Conservation (phyloP, 139 green algal genomes). For the Eudorina sp. region DNA sequence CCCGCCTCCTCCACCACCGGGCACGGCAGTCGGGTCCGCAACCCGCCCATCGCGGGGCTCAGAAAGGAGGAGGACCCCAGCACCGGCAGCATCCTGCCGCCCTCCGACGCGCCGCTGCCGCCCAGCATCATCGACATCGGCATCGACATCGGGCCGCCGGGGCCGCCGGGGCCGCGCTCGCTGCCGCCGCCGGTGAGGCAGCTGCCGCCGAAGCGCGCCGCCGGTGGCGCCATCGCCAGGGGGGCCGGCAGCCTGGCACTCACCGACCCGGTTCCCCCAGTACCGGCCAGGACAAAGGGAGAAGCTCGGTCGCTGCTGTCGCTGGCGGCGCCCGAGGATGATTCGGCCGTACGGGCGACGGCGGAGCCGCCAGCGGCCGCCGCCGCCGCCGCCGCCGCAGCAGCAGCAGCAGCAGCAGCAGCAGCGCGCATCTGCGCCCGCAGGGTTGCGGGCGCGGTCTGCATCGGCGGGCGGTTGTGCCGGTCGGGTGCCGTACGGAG, state of each 20-base stretch:
- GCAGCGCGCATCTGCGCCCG: slow-evolving; percentile 5
- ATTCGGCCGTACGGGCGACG: background rate
- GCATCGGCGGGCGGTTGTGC: background rate
- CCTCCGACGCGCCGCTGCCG: background rate
- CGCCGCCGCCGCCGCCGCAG: background rate
- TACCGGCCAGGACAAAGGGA: too few species aligned
- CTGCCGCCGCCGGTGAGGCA: background rate
- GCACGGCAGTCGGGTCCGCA: background rate
- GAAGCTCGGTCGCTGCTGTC: too few species aligned
- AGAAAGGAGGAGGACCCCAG: background rate
- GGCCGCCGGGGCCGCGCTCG: background rate
- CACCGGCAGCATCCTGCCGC: background rate
- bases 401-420: background rate
- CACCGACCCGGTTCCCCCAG: background rate
- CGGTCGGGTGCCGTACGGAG: slow-evolving; percentile 31
- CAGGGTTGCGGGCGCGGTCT: slow-evolving; percentile 4
- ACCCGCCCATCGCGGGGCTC: background rate
- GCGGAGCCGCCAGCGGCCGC: background rate
- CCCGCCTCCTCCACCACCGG: slow-evolving; percentile 21
- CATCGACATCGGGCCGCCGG: background rate
- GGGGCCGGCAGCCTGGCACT: background rate
- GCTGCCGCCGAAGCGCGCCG: too few species aligned
- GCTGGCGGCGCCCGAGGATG: background rate
- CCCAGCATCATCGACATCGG: background rate
- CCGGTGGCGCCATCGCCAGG: background rate